Percentiles rank a stretch among this genome's conserved stretches.
These are phyloP conservation scores for Tillandsia fasciculata DNA, from an alignment of 176 grass and related monocot genomes.

Conservation along the genomic window DNA sequence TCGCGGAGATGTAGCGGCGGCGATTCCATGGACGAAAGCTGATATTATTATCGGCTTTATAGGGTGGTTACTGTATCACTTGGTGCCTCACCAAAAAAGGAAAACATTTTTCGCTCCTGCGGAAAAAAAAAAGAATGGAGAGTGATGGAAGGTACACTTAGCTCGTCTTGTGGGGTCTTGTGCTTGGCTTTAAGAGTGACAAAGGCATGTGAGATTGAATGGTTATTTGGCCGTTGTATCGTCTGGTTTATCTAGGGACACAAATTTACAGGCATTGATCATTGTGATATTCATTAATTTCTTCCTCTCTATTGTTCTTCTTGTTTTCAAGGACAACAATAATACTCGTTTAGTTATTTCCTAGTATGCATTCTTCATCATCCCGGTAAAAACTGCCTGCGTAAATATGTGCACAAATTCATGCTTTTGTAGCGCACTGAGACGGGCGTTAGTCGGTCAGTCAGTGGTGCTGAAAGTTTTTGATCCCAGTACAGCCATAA, in stretches of 20 bases:
- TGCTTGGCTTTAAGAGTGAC: background rate
- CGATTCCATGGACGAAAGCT: conserved; percentile 83
- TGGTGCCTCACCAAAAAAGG: background rate
- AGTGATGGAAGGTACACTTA: background rate
- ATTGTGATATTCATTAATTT: too few relatives aligned
- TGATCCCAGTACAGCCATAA: too few relatives aligned
- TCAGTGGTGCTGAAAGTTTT: too few relatives aligned
- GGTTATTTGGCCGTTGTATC: background rate
- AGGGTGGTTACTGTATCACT: background rate
- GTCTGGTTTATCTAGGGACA: background rate
- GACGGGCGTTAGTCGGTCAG: too few relatives aligned
- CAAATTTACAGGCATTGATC: background rate
- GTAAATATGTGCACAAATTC: too few relatives aligned
- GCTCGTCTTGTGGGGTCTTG: background rate
- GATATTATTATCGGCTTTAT: conserved; percentile 3
- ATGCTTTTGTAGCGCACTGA: too few relatives aligned
- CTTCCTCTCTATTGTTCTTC: too few relatives aligned
- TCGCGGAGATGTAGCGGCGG: conserved; percentile 26
- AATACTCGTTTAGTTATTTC: too few relatives aligned
- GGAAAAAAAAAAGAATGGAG: background rate
- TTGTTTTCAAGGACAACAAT: too few relatives aligned
- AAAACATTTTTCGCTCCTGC: background rate
- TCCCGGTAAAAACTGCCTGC: too few relatives aligned
- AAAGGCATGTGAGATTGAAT: background rate
- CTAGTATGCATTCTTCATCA: too few relatives aligned